Conservation (phyloP, 352 stramenopile species). For the Phytopythium mirpurense region DNA sequence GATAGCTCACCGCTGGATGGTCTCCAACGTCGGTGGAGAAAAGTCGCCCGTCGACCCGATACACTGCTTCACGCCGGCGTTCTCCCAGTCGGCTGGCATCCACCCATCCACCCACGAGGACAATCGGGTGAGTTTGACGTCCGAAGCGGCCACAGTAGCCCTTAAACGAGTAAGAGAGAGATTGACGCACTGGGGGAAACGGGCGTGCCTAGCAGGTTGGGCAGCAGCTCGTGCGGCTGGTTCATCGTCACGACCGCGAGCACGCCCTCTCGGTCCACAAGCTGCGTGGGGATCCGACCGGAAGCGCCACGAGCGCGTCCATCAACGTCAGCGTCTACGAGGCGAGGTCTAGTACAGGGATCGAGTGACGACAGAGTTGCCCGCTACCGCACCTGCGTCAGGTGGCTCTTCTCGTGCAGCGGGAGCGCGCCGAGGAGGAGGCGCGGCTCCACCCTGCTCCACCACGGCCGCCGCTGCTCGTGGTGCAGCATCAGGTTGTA, state of each 20-base stretch:
- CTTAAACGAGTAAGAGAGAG: background rate
- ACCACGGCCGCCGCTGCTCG: slow-evolving; percentile 55
- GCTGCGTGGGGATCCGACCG: no score
- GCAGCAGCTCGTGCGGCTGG: slow-evolving; percentile 53
- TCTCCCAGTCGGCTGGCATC: slow-evolving; percentile 56
- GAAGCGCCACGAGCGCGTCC: no score
- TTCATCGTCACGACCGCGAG: slow-evolving; percentile 79
- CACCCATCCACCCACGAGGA: no score
- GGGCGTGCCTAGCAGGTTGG: slow-evolving; percentile 55
- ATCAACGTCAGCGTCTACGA: background rate
- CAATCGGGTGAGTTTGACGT: no score
- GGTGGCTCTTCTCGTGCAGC: slow-evolving; percentile 47
- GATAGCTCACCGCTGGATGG: slow-evolving; percentile 35
- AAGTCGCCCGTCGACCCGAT: slow-evolving; percentile 68
- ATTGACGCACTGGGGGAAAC: slow-evolving; percentile 39
- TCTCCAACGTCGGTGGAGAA: slow-evolving; percentile 56
- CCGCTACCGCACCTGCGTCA: slow-evolving; percentile 32
- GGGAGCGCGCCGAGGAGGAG: slow-evolving; percentile 70
- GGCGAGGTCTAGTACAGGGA: background rate
- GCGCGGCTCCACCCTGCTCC: slow-evolving; percentile 55
- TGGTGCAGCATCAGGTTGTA: slow-evolving; percentile 64
- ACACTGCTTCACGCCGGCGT: slow-evolving; percentile 42
- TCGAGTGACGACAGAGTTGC: no score
- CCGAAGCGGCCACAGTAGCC: background rate
- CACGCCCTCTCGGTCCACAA: slow-evolving; percentile 53